These are phyloP conservation scores for Pyrenophora teres DNA, from an alignment of 2,329 filamentous ascomycete species.

Conservation along the genomic window DNA sequence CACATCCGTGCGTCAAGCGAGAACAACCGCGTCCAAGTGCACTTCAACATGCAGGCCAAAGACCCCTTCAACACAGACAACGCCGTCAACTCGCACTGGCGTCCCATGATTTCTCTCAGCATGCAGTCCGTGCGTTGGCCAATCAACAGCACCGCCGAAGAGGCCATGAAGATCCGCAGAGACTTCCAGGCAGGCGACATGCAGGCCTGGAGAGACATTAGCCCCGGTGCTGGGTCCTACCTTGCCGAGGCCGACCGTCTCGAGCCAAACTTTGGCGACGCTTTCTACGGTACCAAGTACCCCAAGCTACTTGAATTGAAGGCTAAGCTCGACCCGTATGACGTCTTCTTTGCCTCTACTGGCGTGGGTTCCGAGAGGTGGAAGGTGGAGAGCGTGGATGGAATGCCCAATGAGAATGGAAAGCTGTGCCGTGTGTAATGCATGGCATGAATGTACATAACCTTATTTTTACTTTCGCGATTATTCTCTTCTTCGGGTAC, in stretches of 20 bases:
- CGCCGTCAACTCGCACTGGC: slow-evolving; percentile 40
- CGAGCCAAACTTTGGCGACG: slow-evolving; percentile 40
- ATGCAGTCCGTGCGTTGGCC: slow-evolving; percentile 43
- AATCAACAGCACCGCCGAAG: slow-evolving; percentile 32
- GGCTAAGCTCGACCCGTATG: slow-evolving; percentile 40
- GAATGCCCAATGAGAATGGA: slow-evolving; percentile 44
- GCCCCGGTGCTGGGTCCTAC: slow-evolving; percentile 36
- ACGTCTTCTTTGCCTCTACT: slow-evolving; percentile 43
- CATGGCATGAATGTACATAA: background rate
- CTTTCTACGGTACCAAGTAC: slow-evolving; percentile 43
- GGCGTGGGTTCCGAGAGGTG: slow-evolving; percentile 43
- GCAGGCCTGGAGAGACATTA: slow-evolving; percentile 42
- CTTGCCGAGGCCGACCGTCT: slow-evolving; percentile 41
- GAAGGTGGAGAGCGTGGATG: slow-evolving; percentile 42
- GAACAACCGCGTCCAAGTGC: slow-evolving; percentile 41
- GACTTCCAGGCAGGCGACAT: slow-evolving; percentile 36
- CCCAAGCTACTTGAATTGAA: slow-evolving; percentile 36
- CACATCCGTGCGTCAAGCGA: slow-evolving; percentile 40
- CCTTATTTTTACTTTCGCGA: background rate
- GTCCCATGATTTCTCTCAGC: slow-evolving; percentile 30
- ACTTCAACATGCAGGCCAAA: slow-evolving; percentile 44
- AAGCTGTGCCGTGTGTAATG: slow-evolving; percentile 38
- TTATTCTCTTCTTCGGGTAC: no score
- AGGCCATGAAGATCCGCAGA: slow-evolving; percentile 31
- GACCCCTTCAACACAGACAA: slow-evolving; percentile 38